phyloP scores from a whole-genome alignment of 176 grass and related monocot genomes.

The Phyllostachys edulis region DNA sequence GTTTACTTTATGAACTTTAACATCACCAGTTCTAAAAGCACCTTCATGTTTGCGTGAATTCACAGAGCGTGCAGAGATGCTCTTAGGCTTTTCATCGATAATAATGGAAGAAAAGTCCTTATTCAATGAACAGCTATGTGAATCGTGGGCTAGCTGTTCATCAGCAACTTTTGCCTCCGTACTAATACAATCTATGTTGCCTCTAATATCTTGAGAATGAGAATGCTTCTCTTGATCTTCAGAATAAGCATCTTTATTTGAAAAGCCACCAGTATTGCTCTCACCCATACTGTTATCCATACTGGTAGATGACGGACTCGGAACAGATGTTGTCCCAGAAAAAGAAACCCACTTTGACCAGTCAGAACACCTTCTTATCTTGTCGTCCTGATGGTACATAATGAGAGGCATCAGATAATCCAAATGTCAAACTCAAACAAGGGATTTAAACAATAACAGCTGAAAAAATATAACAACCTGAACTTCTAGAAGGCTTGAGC shows the following conservation, averaged over 20 bases:
- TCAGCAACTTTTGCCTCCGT: slow-evolving; percentile 28
- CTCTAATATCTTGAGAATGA: slow-evolving; percentile 33
- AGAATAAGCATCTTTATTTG: slow-evolving; percentile 31
- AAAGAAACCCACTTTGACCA: slow-evolving; percentile 63
- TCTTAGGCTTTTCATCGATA: slow-evolving; percentile 36
- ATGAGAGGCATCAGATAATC: slow-evolving; percentile 19
- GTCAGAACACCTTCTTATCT: slow-evolving; percentile 59
- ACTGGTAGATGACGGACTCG: slow-evolving; percentile 36
- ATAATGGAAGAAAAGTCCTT: slow-evolving; percentile 33
- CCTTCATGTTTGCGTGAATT: slow-evolving; percentile 35
- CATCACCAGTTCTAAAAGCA: slow-evolving; percentile 31
- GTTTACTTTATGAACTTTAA: slow-evolving; percentile 41
- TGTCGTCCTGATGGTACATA: slow-evolving; percentile 51
- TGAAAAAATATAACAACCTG: slow-evolving; percentile 53
- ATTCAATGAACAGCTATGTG: slow-evolving; percentile 36
- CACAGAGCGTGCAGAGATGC: slow-evolving; percentile 12
- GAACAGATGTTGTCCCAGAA: slow-evolving; percentile 38
- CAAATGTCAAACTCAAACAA: not conserved
- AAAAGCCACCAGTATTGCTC: slow-evolving; percentile 20
- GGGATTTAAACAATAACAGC: not conserved
- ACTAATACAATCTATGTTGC: slow-evolving; percentile 15
- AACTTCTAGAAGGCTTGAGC: slow-evolving; percentile 63
- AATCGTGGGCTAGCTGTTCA: slow-evolving; percentile 32
- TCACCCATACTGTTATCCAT: too few relatives aligned
- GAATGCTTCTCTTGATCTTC: slow-evolving; percentile 46